Base-by-base conservation (phyloP, 805 yeast species). In the Wickerhamomyces hampshirensis region DNA sequence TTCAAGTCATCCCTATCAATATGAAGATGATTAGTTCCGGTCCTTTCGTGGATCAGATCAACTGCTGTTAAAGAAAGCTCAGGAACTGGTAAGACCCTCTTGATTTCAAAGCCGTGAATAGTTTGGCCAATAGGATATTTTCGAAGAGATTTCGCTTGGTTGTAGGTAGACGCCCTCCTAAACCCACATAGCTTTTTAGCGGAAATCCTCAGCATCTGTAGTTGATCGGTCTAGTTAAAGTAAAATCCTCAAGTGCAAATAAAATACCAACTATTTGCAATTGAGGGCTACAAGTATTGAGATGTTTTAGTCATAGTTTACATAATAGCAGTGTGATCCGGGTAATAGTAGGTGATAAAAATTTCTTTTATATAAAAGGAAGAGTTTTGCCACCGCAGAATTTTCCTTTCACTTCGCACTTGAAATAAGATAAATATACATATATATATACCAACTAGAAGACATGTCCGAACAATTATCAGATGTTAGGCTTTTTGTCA, bases 11-110 rank as follows among this genome's bases (percentile, higher is more conserved):
- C 77, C 23, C 91, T 69, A 47, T 83, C 95, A 35, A 93, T 74
- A 55, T 93, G 98, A 19, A 93, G 56, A 60, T 91, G 97, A 38
- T 76, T 68, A 8, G 95, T 71, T 2, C 91, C 93, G 0, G 95
- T 80, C 27, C 63, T 68, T 16, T 53, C 51, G 58, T 93, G 97
- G 15, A 65, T 60, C 36, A 89, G 59, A 29, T 75, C 80, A 3
- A 86, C 82, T 4, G 96, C 97, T 3, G 80, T 75, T 38, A 89
- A 60, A 18, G 87, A 79, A 47, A 87, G 73, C 56, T 87, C 95
- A 4, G 96, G 95, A 6, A 93, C 76, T 8, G 80, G 75, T 31
- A 75, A 60, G 4, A 80, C 80, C 38, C 82, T 66, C 35, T 71
- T 65, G 28, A 93, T 71, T 35, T 69, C 69, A 56, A 76, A 91